phyloP scores from a whole-genome alignment of 306 rosid species.

The Alnus rubra region DNA sequence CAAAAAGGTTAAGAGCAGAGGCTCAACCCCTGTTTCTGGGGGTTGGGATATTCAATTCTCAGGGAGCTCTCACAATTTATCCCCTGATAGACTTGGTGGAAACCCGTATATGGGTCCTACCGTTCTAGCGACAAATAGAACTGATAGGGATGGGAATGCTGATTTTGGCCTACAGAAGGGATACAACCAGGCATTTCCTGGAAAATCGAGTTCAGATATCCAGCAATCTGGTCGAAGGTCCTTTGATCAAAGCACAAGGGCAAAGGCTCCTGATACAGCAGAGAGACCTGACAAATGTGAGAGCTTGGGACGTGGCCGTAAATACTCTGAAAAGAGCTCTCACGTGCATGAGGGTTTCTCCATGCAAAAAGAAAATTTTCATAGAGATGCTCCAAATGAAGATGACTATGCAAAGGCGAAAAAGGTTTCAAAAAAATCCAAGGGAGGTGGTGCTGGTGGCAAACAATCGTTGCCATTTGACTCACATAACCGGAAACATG shows the following conservation, averaged over 20 bases:
- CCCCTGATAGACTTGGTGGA: slow-evolving; percentile 57
- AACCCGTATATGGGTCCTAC: slow-evolving; percentile 50
- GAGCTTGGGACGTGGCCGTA: slow-evolving; percentile 49
- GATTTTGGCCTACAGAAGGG: slow-evolving; percentile 59
- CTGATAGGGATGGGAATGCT: slow-evolving; percentile 58
- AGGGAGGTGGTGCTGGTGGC: slow-evolving; percentile 59
- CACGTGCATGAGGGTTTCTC: slow-evolving; percentile 44
- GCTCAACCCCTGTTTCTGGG: slow-evolving; percentile 45
- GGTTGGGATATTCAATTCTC: slow-evolving; percentile 49
- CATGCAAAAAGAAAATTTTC: slow-evolving; percentile 49
- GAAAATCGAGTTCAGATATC: slow-evolving; percentile 60
- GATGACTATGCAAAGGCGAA: slow-evolving; percentile 51
- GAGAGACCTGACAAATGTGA: slow-evolving; percentile 60
- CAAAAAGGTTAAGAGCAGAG: slow-evolving; percentile 63
- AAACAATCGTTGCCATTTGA: slow-evolving; percentile 51
- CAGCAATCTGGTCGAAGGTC: slow-evolving; percentile 58
- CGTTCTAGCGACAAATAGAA: slow-evolving; percentile 43
- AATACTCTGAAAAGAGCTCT: slow-evolving; percentile 58
- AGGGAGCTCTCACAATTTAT: slow-evolving; percentile 47
- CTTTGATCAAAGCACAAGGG: slow-evolving; percentile 48
- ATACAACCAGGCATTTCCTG: slow-evolving; percentile 48
- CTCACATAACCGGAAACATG: slow-evolving; percentile 53
- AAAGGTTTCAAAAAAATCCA: slow-evolving; percentile 56
- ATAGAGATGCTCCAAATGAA: slow-evolving; percentile 51
- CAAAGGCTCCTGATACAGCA: slow-evolving; percentile 49